These are phyloP conservation scores for Coemansia umbellata DNA, from an alignment of 192 early-diverging fungal species.

Conservation along the genomic window DNA sequence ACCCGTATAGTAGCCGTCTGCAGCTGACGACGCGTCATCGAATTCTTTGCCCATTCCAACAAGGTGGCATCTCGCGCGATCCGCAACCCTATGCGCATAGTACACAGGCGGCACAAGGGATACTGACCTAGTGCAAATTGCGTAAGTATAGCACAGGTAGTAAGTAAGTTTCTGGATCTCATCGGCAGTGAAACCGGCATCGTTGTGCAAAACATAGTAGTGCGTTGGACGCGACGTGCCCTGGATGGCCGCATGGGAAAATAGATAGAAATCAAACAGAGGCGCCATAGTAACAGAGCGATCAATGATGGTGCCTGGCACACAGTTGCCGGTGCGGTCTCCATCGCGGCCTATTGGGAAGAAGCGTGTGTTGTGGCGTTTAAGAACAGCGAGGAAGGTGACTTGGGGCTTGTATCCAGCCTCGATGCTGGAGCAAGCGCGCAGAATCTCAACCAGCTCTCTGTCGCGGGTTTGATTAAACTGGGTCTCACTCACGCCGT, in stretches of 20 bases:
- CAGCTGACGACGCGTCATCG: slow-evolving; percentile 32
- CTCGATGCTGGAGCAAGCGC: slow-evolving; percentile 62
- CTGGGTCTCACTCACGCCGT: slow-evolving; percentile 88
- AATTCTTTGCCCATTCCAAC: slow-evolving; percentile 36
- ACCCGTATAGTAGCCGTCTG: slow-evolving; percentile 31
- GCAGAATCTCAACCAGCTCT: slow-evolving; percentile 72
- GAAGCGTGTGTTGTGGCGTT: slow-evolving; percentile 80
- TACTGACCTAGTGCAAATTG: slow-evolving; percentile 81
- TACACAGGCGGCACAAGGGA: slow-evolving; percentile 87
- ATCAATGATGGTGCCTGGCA: slow-evolving; percentile 80
- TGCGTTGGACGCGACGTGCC: slow-evolving; percentile 90
- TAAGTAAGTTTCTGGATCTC: slow-evolving; percentile 83
- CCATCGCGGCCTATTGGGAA: slow-evolving; percentile 65
- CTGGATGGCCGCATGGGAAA: slow-evolving; percentile 86
- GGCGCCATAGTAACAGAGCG: slow-evolving; percentile 68
- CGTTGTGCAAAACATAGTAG: slow-evolving; percentile 88
- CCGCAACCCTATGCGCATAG: slow-evolving; percentile 89
- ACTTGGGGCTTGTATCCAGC: slow-evolving; percentile 69
- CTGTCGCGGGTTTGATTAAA: slow-evolving; percentile 67
- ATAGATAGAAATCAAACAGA: slow-evolving; percentile 85
- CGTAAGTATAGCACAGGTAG: slow-evolving; percentile 85
- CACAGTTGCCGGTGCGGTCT: slow-evolving; percentile 76
- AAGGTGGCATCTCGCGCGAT: slow-evolving; percentile 78
- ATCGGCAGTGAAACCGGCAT: slow-evolving; percentile 76
- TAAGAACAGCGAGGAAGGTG: slow-evolving; percentile 67